Evolutionary conservation across 768 basidiomycete genomes (phyloP), one percentile per base, ranked within the genome.

Genomic region (Leucocoprinus birnbaumii): DNA sequence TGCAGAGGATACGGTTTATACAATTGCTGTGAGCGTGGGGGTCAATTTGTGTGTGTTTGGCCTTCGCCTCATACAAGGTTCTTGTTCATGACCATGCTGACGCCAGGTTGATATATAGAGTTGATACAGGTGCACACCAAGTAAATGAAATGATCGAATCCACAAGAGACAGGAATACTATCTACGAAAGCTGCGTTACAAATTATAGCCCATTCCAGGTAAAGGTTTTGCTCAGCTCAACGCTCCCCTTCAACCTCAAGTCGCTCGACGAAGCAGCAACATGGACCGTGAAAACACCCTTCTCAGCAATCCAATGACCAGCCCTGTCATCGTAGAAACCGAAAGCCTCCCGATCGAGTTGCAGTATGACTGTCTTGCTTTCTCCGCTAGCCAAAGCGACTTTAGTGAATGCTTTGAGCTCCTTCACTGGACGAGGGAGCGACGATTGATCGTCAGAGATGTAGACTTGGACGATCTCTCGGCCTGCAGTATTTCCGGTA

Each of bases 401-500:
- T 62, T 84, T 84, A 14, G 61, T 61, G 59, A 80, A 82, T 0
- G 72, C 77, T 58, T 76, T 75, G 51, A 83, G 69, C 59, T 82
- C 77, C 57, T 75, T 74, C 49, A 63, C 59, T 9, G 80, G 74
- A 9, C 78, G 70, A 26, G 79, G 76, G 24, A 78, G 67, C 13
- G 74, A 73, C 4, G 76, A 67, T 19, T 66, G 52, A 16, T 68
- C 64, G 63, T 79, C 77, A 8, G 73, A 63, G 51, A 81, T 65
- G 62, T 82, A 83, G 16, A 82, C 67, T 59, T 82, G 80, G 8
- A 66, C 72, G 38, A 77, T 69, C 59, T 82, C 81, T 46, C 73
- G 67, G 2, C 82, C 83, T 19, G 71, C 66, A 40, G 74, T 61
- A 10, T 63, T 55, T 7, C 82, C 75, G 5, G 63, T 69, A 62